Conservation (phyloP, 306 rosid species). For the Prinsepia uniflora region DNA sequence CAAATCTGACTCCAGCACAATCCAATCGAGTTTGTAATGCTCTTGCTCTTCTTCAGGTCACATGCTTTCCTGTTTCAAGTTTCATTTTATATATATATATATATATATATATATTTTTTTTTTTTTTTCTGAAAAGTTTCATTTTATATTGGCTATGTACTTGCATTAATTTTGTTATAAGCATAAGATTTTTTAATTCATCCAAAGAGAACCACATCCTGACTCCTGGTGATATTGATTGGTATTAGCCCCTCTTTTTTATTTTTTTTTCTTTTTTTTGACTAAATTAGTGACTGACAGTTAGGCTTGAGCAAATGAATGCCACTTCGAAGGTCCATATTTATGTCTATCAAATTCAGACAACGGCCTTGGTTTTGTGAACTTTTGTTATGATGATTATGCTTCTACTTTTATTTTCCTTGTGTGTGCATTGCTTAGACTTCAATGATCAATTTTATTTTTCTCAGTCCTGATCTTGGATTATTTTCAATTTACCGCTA, state of each 20-base stretch:
- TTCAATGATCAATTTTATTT: background rate
- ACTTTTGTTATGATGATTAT: constrained; percentile 9
- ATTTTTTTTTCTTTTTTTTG: background rate
- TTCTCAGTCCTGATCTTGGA: too few relatives aligned
- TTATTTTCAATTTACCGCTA: background rate
- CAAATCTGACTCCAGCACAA: constrained; percentile 66
- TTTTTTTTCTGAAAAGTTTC: too few relatives aligned
- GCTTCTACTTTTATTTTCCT: background rate
- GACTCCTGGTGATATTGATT: background rate
- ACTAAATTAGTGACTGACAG: background rate
- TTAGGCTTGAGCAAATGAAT: constrained; percentile 5
- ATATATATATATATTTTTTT: too few relatives aligned
- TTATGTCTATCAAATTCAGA: background rate
- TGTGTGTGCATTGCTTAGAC: background rate
- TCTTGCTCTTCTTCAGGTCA: constrained; percentile 91
- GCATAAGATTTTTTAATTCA: background rate
- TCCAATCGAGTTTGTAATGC: constrained; percentile 93
- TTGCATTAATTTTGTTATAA: background rate
- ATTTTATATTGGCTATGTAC: background rate
- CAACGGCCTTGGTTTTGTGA: background rate
- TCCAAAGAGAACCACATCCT: background rate
- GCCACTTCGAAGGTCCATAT: background rate
- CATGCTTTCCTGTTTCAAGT: constrained; percentile 14
- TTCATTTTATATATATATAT: background rate
- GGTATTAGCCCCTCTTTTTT: background rate